Evolutionary conservation across 2,329 filamentous ascomycete genomes (phyloP), one percentile per base, ranked within the genome.

Genomic region (Cordyceps militaris): DNA sequence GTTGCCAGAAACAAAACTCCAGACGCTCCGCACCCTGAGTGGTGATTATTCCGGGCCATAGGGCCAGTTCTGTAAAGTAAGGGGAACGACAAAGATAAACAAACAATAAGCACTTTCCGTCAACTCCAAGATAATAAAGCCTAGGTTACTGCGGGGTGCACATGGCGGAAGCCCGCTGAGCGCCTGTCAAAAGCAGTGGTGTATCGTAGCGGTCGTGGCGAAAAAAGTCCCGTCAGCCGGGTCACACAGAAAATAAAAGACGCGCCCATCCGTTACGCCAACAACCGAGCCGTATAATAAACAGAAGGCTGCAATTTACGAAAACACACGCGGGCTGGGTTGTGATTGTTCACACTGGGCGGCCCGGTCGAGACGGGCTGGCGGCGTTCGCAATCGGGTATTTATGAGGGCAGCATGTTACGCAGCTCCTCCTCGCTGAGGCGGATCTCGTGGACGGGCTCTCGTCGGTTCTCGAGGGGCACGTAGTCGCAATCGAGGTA

Each of bases 371-470:
- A 36, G n/a, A 13, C 23, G 28, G 42, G 28, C 16, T 13, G 6
- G 23, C 24, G 13, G 44, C 24, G 38, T 26, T 23, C 40, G 21
- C 32, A 14, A 34, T 48, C 44, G 38, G 46, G 38, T 19, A 51
- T 53, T 48, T 38, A 86, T 73, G 85, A 80, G 6, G 87, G 87
- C 49, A 88, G 76, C 75, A 89, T 84, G 62, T 79, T 76, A 64
- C 82, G 83, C 57, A 83, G 79, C 73, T 93, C 89, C 70, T 92
- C 88, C 62, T 93, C 88, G 64, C 81, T 91, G 58, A 93, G 76
- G 58, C 83, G 76, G 63, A 93, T 91, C 68, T 93, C 89, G 72
- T 89, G 78, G 51, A 93, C 87, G 1, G 88, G 87, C 63, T 92
- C 88, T 66, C 85, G 85, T 63, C 83, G 84, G 69, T 87, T 84